Base-by-base conservation (phyloP, 208 protist genomes). In the Phytomonas serpens region DNA sequence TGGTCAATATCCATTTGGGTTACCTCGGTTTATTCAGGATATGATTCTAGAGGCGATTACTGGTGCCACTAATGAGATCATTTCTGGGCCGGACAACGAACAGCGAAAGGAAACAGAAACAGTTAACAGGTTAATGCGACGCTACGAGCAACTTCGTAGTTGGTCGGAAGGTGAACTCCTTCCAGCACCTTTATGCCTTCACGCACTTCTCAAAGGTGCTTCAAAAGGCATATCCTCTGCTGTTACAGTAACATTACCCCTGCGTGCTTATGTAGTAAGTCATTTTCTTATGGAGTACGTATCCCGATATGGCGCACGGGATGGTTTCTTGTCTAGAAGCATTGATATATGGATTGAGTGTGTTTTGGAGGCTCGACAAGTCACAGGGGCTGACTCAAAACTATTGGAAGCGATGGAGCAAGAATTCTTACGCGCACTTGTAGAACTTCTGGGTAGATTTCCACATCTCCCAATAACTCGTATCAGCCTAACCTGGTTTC, bases 401-500 rank as follows among this genome's bases (percentile, higher is more conserved):
- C 63, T 66, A 66, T 34, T 27, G 23, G 31, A 34, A 23, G 16
- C 16, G 63, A 9, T 66, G 63, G 63, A 66, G 23, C 33, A 40
- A 34, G 63, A 66, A 27, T 34, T 52, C 23, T 19, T 69, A 30
- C 37, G 47, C n/a, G 33, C 47, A 51, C 67, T 69, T 52, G 67
- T 34, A 33, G 33, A 51, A 34, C 40, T 72, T 42, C 40, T 72
- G 19, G 3, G 34, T 65, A 47, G 30, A 16, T 72, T 32, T 61
- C 68, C 40, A 16, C 19, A 64, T 34, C 31, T 72, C 10, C 68
- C 68, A 3, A 37, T 72, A 34, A 34, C 40, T n/a, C 47, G 68
- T 37, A 61, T 61, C 13, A 64, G 68, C 42, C 42, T 72, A 16
- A 64, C 66, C 6, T 51, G 36, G 33, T 69, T 69, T 27, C 66